Conservation (phyloP, 768 basidiomycete genomes). For the Auricularia sp. region DNA sequence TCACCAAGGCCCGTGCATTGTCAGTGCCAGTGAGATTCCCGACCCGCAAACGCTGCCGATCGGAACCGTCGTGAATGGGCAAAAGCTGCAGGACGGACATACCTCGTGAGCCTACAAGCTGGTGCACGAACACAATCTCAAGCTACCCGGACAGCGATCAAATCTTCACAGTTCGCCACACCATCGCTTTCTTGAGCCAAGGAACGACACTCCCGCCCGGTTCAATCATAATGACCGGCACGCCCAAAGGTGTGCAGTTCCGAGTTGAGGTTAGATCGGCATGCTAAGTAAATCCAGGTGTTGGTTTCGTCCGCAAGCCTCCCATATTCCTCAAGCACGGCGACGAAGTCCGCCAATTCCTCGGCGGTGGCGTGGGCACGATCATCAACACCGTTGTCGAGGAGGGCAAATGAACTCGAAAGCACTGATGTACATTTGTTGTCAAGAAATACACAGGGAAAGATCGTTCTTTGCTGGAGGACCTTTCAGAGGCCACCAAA, state of each 20-base stretch:
- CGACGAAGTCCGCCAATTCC: conserved; percentile 58
- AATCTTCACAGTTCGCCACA: conserved; percentile 70
- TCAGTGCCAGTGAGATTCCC: conserved; percentile 50
- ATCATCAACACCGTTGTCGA: conserved; percentile 71
- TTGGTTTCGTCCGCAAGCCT: conserved; percentile 69
- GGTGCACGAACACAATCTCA: not conserved
- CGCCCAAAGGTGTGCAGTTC: conserved; percentile 11
- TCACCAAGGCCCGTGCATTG: conserved; percentile 67
- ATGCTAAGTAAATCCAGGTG: conserved; percentile 59
- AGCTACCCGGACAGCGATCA: conserved; percentile 43
- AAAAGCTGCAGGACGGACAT: conserved; percentile 61
- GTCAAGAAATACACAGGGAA: not conserved
- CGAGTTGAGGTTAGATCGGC: conserved; percentile 14
- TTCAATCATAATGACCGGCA: conserved; percentile 64
- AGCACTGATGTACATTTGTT: not conserved
- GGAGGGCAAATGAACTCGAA: conserved; percentile 40
- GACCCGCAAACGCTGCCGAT: conserved; percentile 59
- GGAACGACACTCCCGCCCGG: conserved; percentile 77
- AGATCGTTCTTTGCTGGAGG: not conserved
- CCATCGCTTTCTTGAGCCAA: conserved; percentile 73
- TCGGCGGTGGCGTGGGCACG: conserved; percentile 68
- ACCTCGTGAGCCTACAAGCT: conserved; percentile 47
- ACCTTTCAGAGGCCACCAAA: conserved; percentile 57
- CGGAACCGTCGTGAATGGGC: conserved; percentile 56
- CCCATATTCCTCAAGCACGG: conserved; percentile 62